Evolutionary conservation across 805 yeast species (phyloP).

Genomic region (Peterozyma xylosa): DNA sequence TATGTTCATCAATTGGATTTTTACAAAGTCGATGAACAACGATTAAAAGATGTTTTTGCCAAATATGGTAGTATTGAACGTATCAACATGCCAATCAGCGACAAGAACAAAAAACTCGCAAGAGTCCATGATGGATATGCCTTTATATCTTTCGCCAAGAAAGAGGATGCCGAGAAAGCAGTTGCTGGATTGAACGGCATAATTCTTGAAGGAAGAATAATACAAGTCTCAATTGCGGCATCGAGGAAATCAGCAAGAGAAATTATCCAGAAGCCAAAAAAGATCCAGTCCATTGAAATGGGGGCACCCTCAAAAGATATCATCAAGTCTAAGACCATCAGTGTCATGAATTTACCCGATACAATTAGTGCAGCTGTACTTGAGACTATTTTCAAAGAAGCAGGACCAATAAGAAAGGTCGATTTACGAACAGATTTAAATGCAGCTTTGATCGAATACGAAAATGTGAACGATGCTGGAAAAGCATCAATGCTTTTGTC

Average conservation of each 20-base stretch:
- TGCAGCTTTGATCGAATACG: constrained; percentile 46
- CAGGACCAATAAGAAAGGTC: constrained; percentile 32
- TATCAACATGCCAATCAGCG: constrained; percentile 39
- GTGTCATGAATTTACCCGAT: constrained; percentile 23
- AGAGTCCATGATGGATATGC: constrained; percentile 56
- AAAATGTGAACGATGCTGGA: constrained; percentile 38
- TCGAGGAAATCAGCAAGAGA: constrained; percentile 25
- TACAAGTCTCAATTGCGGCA: constrained; percentile 43
- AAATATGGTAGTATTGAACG: constrained; percentile 47
- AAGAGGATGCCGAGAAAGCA: constrained; percentile 40
- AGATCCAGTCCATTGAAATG: neutral
- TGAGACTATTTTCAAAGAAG: constrained; percentile 17
- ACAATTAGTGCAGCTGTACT: constrained; percentile 21
- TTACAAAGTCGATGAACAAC: constrained; percentile 27
- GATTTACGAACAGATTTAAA: constrained; percentile 35
- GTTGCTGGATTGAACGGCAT: constrained; percentile 29
- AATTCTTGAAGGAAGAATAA: constrained; percentile 34
- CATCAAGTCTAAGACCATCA: constrained; percentile 17
- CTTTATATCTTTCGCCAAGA: constrained; percentile 41
- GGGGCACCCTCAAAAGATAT: constrained; percentile 1
- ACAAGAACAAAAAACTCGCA: constrained; percentile 22
- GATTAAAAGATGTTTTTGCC: constrained; percentile 32
- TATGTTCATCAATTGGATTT: constrained; percentile 47
- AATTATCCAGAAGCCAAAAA: constrained; percentile 1
- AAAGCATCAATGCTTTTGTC: constrained; percentile 35